Conservation (phyloP, 2,329 filamentous ascomycete genomes). For the Dactylellina parvicollis region DNA sequence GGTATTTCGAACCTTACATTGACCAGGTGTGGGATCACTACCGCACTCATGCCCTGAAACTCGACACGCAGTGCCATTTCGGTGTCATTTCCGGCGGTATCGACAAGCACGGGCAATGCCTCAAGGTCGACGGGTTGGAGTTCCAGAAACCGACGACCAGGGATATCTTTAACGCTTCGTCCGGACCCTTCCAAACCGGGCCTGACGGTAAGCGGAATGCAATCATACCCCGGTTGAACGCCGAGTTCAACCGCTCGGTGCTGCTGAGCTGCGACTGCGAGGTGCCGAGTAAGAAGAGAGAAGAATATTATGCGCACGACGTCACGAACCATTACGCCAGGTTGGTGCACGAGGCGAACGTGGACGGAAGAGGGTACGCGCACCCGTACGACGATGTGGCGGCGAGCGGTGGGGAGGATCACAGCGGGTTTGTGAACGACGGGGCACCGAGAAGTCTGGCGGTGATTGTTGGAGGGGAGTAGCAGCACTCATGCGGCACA, state of each 20-base stretch:
- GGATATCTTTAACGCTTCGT: constrained; percentile 75
- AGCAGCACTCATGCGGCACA: too few species aligned
- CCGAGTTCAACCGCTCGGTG: constrained; percentile 79
- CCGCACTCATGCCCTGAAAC: constrained; percentile 63
- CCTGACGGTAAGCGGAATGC: constrained; percentile 60
- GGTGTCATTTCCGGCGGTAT: constrained; percentile 69
- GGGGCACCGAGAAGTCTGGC: constrained; percentile 68
- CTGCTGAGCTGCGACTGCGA: constrained; percentile 64
- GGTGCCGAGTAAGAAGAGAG: constrained; percentile 61
- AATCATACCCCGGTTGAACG: constrained; percentile 72
- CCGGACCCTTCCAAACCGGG: constrained; percentile 67
- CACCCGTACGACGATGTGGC: constrained; percentile 78
- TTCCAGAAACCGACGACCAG: constrained; percentile 69
- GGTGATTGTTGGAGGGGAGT: constrained; percentile 66
- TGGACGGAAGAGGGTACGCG: constrained; percentile 72
- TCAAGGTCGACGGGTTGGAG: constrained; percentile 63
- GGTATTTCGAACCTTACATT: constrained; percentile 64
- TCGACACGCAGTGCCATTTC: constrained; percentile 73
- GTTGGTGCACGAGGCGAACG: constrained; percentile 70
- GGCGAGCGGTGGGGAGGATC: constrained; percentile 67
- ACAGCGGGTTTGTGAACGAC: constrained; percentile 72
- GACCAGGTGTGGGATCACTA: constrained; percentile 63
- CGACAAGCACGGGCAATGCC: constrained; percentile 60
- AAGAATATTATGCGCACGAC: constrained; percentile 67
- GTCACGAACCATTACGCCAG: constrained; percentile 75